Percentiles rank a stretch among this genome's conserved stretches.
phyloP scores from a whole-genome alignment of 2,329 filamentous ascomycete species.

The Colletotrichum godetiae region DNA sequence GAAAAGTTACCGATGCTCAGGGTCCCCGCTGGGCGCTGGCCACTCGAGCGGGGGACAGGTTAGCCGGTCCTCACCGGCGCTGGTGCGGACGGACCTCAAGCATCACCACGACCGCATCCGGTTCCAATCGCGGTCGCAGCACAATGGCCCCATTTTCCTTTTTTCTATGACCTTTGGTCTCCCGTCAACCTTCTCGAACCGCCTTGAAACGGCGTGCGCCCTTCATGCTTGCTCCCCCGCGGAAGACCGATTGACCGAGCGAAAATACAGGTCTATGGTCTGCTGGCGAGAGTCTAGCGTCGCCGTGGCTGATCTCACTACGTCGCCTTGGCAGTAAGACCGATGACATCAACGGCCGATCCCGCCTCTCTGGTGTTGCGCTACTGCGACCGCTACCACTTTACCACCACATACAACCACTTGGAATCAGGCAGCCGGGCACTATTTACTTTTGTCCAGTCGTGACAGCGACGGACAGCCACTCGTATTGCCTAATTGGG shows the following conservation, averaged over 20 bases:
- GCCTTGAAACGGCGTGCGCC: not conserved
- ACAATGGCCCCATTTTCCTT: not conserved
- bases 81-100: not conserved
- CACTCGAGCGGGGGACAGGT: not conserved
- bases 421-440: not conserved
- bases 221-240: not conserved
- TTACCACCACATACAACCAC: not conserved
- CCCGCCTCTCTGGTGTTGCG: not conserved
- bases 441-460: not conserved
- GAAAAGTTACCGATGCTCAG: not conserved
- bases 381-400: not conserved
- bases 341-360: conserved; percentile 33
- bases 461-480: not conserved
- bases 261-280: not conserved
- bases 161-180: not conserved
- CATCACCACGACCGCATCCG: not conserved
- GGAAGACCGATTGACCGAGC: not conserved
- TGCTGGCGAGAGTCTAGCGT: not conserved
- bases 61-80: not conserved
- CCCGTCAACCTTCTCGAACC: not conserved
- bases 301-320: conserved; percentile 16
- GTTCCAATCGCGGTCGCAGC: not conserved
- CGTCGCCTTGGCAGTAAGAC: conserved; percentile 22
- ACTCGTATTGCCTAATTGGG: conserved; percentile 4
- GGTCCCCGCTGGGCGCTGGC: not conserved